Base-by-base conservation (phyloP, 208 protist species). In the Trypanosoma avium region DNA sequence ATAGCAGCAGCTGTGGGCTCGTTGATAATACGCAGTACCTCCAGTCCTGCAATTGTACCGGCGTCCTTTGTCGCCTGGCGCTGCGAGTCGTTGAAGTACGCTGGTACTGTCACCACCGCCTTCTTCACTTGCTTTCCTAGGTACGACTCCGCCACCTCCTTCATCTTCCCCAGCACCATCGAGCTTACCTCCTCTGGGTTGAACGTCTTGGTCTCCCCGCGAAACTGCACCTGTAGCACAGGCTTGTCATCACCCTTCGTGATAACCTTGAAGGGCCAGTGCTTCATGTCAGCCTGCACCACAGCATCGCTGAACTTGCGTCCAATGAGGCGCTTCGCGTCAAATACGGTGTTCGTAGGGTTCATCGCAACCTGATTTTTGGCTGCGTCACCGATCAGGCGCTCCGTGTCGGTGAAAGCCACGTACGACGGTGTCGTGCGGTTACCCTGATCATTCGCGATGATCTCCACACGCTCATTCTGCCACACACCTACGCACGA, bases 361-460 rank as follows among this genome's bases (percentile, higher is more conserved):
- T 98, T 97, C 58, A 85, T 83, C 17, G 75, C 61, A 21, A 82
- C 81, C 61, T 99, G 93, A 61, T 97, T 92, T 59, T 84, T 86
- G 15, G 98, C 98, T 9, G 92, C 95, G 48, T 99, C 97, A 57
- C 98, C 98, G 60, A 99, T 89, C 10, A 99, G 85, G 12, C 94
- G 71, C 55, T 99, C 97, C 21, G 63, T 62, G 54, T 98, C 95
- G 55, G 95, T 97, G 84, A 99, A 99, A 15, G 98, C 98, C 24
- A 99, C 98, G 49, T 90, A 98, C 6, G 98, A 99, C 19, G 99
- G 98, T 13, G 99, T 99, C 29, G 97, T 99, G 59, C 98, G 91
- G 82, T 99, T 99, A 74, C 99, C 99, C 83, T 97, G 95, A 60
- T 99, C 97, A 74, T 99, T 99, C n/a, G 98, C 85, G 50, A 99